These are phyloP conservation scores for Nitzschia palea DNA, from an alignment of 108 stramenopile genomes.

Conservation along the genomic window DNA sequence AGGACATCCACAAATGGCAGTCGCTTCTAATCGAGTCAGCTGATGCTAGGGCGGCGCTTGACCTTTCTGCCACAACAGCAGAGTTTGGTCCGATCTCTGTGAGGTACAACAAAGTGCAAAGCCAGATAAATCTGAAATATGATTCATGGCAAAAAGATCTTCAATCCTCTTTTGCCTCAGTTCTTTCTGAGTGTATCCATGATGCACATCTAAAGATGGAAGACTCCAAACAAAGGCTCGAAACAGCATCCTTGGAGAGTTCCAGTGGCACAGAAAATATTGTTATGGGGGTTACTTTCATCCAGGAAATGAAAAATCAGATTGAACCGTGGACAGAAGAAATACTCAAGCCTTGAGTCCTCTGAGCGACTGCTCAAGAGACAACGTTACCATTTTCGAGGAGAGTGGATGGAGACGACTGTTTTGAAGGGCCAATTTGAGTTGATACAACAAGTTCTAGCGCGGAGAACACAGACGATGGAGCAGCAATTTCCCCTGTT, in stretches of 20 bases:
- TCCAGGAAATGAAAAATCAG: conserved; percentile 85
- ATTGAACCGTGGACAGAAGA: conserved; percentile 58
- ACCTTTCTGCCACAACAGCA: conserved; percentile 70
- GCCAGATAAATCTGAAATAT: conserved; percentile 94
- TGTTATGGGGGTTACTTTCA: conserved; percentile 89
- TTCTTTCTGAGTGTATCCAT: conserved; percentile 67
- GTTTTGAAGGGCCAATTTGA: conserved; percentile 80
- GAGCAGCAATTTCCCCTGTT: conserved; percentile 91
- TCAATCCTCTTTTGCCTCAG: conserved; percentile 83
- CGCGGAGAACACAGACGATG: conserved; percentile 81
- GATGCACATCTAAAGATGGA: conserved; percentile 67
- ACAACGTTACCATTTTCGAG: conserved; percentile 83
- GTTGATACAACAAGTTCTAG: conserved; percentile 87
- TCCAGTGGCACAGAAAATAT: conserved; percentile 87
- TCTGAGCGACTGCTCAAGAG: conserved; percentile 87
- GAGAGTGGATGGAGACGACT: conserved; percentile 92
- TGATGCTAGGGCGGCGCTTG: conserved; percentile 84
- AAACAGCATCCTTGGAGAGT: conserved; percentile 79
- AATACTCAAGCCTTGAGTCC: conserved; percentile 58
- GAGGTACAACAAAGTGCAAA: conserved; percentile 89
- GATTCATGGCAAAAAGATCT: conserved; percentile 98
- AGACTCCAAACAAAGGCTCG: conserved; percentile 73
- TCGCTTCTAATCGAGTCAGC: conserved; percentile 80
- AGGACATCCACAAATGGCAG: conserved; percentile 89
- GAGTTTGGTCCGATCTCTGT: conserved; percentile 90